Evolutionary conservation across 164 flowering plant species (phyloP), one percentile per base, ranked within the genome.

Genomic region (Nelumbo lutea): DNA sequence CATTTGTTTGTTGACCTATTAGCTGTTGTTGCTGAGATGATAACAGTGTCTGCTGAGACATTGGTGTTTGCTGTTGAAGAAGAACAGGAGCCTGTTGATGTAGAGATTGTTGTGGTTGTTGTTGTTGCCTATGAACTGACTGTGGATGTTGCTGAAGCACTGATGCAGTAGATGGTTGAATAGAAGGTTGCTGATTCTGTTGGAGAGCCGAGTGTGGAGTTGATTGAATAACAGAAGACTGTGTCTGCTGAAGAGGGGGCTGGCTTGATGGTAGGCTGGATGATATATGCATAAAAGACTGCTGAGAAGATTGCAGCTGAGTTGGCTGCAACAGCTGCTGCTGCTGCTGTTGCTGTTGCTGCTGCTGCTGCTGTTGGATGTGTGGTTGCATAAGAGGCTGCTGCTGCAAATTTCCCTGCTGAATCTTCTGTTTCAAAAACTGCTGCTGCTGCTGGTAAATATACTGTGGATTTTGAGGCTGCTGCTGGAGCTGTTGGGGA

Each of bases 111-210:
- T 80, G 85, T 13, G 76, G 66, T 69, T 79, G 94, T 73, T 75
- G 87, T 50, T 82, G 88, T 64, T 82, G 87, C 81, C 96, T 84
- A n/a, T 86, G 79, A 27, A 79, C 80, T 47, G 90, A 70, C 59
- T 84, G 96, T 55, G 75, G 81, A 76, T 88, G 92, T 65, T 87
- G 92, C 68, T 86, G 97, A 79, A 83, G 79, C 72, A 82, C 76
- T 44, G 90, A 66, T 61, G 84, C 81, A 59, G 85, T 61, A 4
- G 88, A 66, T 69, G 85, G 96, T 68, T 79, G 93, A 70, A 76
- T 70, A 61, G 90, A 76, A 27, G 90, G 63, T 67, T 80, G 91
- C 71, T 85, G 93, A 77, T 85, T 90, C 72, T 84, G 90, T 72
- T 84, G 90, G 65, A 87, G 76, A 70, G 75, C 66, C 61, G 90